Evolutionary conservation across 305 asterid genomes (phyloP).

Genomic region (Fraxinus dipetala): DNA sequence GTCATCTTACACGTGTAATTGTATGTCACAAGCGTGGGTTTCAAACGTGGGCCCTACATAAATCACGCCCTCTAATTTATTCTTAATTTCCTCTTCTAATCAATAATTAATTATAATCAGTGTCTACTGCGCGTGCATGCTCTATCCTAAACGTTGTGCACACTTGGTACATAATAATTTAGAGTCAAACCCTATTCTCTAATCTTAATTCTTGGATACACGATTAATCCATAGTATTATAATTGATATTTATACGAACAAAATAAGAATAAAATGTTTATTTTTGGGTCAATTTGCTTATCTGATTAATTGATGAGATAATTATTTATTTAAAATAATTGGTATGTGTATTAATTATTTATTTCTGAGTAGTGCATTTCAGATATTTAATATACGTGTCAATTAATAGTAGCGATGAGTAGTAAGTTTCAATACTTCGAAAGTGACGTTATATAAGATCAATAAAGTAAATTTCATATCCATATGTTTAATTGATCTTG

Average conservation of each 20-base stretch:
- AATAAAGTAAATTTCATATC: no score
- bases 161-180: background rate
- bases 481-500: no score
- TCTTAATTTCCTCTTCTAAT: background rate
- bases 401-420: no score
- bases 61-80: background rate
- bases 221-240: background rate
- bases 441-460: no score
- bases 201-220: background rate
- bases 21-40: constrained; percentile 29
- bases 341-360: background rate
- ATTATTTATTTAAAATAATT: background rate
- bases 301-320: background rate
- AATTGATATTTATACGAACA: background rate
- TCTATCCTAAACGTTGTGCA: background rate
- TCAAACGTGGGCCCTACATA: constrained; percentile 26
- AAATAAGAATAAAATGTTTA: background rate
- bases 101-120: background rate
- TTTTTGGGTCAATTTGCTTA: background rate
- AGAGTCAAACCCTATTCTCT: background rate
- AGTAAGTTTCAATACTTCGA: no score
- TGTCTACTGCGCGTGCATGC: background rate
- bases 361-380: background rate
- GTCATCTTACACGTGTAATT: background rate
- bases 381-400: no score